phyloP scores from a whole-genome alignment of 1,284 basidiomycete genomes.

The Ustilago nuda region DNA sequence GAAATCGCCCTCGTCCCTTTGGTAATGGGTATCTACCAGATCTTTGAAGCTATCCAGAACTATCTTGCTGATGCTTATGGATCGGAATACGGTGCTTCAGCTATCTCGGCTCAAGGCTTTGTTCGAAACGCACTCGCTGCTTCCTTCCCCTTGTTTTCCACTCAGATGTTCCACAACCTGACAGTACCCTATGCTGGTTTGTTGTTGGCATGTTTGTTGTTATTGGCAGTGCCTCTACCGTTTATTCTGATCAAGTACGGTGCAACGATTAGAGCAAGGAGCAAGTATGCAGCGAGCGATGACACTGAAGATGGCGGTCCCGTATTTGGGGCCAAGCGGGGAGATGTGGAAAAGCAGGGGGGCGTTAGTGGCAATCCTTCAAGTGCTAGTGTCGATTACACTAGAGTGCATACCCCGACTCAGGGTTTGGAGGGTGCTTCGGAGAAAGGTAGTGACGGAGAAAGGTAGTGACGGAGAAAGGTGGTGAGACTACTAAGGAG shows the following conservation, averaged over 20 bases:
- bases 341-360: constrained; percentile 41
- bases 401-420: constrained; percentile 36
- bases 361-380: constrained; percentile 6
- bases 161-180: constrained; percentile 61
- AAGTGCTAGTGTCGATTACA: constrained; percentile 25
- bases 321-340: constrained; percentile 43
- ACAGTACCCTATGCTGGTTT: constrained; percentile 53
- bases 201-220: constrained; percentile 50
- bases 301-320: constrained; percentile 39
- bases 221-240: constrained; percentile 54
- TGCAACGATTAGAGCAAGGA: constrained; percentile 51
- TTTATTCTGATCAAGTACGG: constrained; percentile 59
- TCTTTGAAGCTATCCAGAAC: constrained; percentile 60
- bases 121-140: constrained; percentile 56
- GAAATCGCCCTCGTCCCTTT: constrained; percentile 55
- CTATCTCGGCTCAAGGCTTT: constrained; percentile 59
- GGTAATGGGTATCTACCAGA: constrained; percentile 60
- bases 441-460: constrained; percentile 19
- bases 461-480: too few species aligned
- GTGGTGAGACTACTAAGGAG: constrained; percentile 13
- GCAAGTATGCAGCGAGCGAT: constrained; percentile 56
- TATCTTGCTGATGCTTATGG: constrained; percentile 55
- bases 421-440: constrained; percentile 17
- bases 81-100: constrained; percentile 51
- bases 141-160: constrained; percentile 55